phyloP scores from a whole-genome alignment of 2,329 filamentous ascomycete genomes.

The Penicillium sp. region DNA sequence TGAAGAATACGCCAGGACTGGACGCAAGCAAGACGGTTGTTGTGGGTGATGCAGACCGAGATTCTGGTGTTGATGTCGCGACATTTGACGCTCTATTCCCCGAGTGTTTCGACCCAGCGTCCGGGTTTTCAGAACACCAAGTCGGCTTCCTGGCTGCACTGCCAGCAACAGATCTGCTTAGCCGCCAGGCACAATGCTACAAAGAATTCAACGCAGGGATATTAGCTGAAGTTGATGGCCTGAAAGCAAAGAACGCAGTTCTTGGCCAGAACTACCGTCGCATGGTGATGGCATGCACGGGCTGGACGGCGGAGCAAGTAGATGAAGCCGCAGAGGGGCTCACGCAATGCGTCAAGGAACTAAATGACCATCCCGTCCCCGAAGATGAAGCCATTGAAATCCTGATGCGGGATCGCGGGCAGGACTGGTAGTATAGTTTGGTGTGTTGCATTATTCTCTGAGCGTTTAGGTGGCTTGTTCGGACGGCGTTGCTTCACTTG shows the following conservation, averaged over 20 bases:
- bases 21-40: slow-evolving; percentile 46
- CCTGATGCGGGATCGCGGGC: slow-evolving; percentile 45
- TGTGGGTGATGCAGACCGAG: slow-evolving; percentile 51
- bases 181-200: slow-evolving; percentile 68
- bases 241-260: slow-evolving; percentile 78
- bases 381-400: slow-evolving; percentile 47
- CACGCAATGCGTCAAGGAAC: slow-evolving; percentile 74
- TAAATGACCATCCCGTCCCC: slow-evolving; percentile 61
- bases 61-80: slow-evolving; percentile 36
- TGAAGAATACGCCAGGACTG: slow-evolving; percentile 50
- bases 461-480: slow-evolving; percentile 20
- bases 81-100: slow-evolving; percentile 40
- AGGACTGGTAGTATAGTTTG: slow-evolving; percentile 39
- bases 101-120: slow-evolving; percentile 41
- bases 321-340: slow-evolving; percentile 77
- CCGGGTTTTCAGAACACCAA: slow-evolving; percentile 42
- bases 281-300: slow-evolving; percentile 83
- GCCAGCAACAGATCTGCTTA: slow-evolving; percentile 61
- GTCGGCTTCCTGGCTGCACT: slow-evolving; percentile 50
- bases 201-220: slow-evolving; percentile 66
- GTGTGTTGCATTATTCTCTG: slow-evolving; percentile 12
- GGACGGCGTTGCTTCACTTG: slow-evolving; percentile 21
- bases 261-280: slow-evolving; percentile 84
- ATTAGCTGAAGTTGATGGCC: slow-evolving; percentile 62
- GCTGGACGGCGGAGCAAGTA: slow-evolving; percentile 72